Base-by-base conservation (phyloP, 768 basidiomycete genomes). In the Psilocybe cubensis region DNA sequence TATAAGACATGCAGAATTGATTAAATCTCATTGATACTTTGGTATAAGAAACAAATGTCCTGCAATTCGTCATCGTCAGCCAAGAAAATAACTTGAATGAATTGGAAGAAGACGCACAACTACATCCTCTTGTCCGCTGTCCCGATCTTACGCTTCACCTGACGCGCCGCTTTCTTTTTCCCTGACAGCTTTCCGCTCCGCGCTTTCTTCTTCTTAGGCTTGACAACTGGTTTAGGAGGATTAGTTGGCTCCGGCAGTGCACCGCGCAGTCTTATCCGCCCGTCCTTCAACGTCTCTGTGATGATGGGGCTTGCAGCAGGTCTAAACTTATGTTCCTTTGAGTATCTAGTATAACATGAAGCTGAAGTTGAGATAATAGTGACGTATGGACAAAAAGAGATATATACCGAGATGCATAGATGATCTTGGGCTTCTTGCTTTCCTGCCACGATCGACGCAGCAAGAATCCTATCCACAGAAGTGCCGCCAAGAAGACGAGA, bases 281-380 rank as follows among this genome's bases (percentile, higher is more conserved):
- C 92, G 60, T 91, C 91, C 60, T 83, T 83, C 59, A 94, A 73
- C 18, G 75, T 80, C 67, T 94, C 90, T 0, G 89, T 93, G 62
- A 94, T 80, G 41, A 94, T 76, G 10, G 93, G 92, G 58, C 89
- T 92, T 5, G 92, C 91, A 10, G 93, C 92, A 0, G 93, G 92
- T 21, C 92, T 78, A 68, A 82, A 94, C 70, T 87, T 92, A 76
- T 82, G 83, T 65, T 92, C 87, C 59, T 89, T 87, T 11, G 91
- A 93, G 67, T 94, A 95, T 60, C 93, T 94, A 17, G 7, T n/a
- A 23, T 3, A 20, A 27, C 54, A 12, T 41, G 5, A 29, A 54
- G 48, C 14, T 1, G n/a, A 35, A 46, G 12, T 28, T 40, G 9
- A 14, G 8, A 31, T 27, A 46, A 24, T 18, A 12, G 17, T n/a